A percentile compares a stretch with the other conserved stretches of the same genome.
phyloP scores from a whole-genome alignment of 495 filamentous ascomycete genomes.

The Trypethelium eluteriae region DNA sequence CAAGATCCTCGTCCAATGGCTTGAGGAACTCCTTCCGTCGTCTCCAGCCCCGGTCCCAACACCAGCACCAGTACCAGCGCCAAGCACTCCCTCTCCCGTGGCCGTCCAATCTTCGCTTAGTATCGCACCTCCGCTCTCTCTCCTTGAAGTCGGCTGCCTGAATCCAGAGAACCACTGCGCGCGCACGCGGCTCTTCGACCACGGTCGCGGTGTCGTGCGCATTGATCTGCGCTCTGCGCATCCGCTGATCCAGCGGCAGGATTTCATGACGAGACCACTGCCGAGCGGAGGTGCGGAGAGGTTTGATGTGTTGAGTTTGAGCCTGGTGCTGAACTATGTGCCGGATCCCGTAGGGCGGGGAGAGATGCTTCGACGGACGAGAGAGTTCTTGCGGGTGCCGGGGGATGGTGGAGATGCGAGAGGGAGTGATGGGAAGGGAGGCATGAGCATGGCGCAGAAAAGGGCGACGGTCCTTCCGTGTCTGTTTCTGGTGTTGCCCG shows the following conservation, averaged over 20 bases:
- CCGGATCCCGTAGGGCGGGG: conserved; percentile 66
- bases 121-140: conserved; percentile 35
- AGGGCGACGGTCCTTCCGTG: conserved; percentile 50
- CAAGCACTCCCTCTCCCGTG: conserved; percentile 9
- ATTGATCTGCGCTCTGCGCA: conserved; percentile 89
- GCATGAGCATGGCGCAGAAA: not conserved
- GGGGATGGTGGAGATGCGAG: conserved; percentile 13
- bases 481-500: conserved; percentile 84
- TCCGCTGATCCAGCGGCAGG: conserved; percentile 70
- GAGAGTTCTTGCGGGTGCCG: conserved; percentile 51
- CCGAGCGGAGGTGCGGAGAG: conserved; percentile 52
- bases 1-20: conserved; percentile 77
- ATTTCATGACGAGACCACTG: conserved; percentile 86
- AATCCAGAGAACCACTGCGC: conserved; percentile 80
- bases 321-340: conserved; percentile 91
- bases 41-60: not conserved
- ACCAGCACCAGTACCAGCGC: not conserved
- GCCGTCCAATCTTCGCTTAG: not conserved
- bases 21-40: conserved; percentile 42
- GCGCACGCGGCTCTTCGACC: conserved; percentile 54
- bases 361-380: conserved; percentile 75
- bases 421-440: conserved; percentile 13
- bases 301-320: conserved; percentile 90
- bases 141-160: conserved; percentile 87
- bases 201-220: conserved; percentile 48